These are phyloP conservation scores for Echinosphaeria canescens DNA, from an alignment of 2,329 filamentous ascomycete species.

Conservation along the genomic window DNA sequence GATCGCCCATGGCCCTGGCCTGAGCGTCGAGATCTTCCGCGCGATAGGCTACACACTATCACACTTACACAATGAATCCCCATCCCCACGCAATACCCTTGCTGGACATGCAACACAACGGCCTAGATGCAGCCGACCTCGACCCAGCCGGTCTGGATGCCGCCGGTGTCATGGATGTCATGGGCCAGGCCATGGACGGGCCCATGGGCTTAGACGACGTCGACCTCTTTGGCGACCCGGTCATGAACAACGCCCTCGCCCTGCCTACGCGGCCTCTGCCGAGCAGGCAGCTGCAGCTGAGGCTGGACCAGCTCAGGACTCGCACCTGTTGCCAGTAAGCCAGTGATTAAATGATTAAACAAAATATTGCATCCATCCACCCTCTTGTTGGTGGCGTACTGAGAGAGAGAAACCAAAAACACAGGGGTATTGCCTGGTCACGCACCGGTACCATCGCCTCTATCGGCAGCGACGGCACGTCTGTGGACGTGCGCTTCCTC, in stretches of 20 bases:
- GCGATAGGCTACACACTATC: too few species aligned
- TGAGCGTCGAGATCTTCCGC: too few species aligned
- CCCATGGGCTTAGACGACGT: slow-evolving; percentile 44
- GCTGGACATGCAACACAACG: too few species aligned
- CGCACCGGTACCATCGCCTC: slow-evolving; percentile 69
- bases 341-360: too few species aligned
- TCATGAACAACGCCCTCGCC: slow-evolving; percentile 14
- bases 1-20: too few species aligned
- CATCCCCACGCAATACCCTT: slow-evolving; percentile 1
- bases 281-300: slow-evolving; percentile 45
- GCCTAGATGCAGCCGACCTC: too few species aligned
- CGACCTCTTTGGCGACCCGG: slow-evolving; percentile 20
- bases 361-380: too few species aligned
- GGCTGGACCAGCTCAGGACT: slow-evolving; percentile 55
- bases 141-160: too few species aligned
- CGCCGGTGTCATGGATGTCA: slow-evolving; percentile 6
- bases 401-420: too few species aligned
- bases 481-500: slow-evolving; percentile 52
- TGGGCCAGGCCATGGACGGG: slow-evolving; percentile 26
- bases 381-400: too few species aligned
- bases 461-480: slow-evolving; percentile 49
- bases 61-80: too few species aligned
- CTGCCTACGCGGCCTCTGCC: slow-evolving; percentile 23
- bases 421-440: slow-evolving; percentile 74
- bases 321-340: slow-evolving; percentile 70